A percentile compares a stretch with the other conserved stretches of the same genome.
These are phyloP conservation scores for Pseudonectria buxi DNA, from an alignment of 2,329 filamentous ascomycete genomes.

Conservation along the genomic window DNA sequence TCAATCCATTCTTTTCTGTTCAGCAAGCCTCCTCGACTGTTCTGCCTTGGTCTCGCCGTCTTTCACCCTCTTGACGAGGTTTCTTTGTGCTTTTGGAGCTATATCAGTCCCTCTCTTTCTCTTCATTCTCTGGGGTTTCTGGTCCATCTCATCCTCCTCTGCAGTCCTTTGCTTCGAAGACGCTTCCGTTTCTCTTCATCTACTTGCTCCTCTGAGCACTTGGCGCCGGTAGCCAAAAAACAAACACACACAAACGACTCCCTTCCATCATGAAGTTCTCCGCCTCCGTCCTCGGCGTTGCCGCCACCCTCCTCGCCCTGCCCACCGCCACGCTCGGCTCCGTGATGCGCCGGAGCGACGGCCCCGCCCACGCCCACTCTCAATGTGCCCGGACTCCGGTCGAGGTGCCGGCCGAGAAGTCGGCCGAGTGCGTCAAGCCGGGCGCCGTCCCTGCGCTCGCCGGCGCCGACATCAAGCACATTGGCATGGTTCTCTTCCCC, in stretches of 20 bases:
- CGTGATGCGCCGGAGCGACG: too few species aligned
- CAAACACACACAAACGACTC: background rate
- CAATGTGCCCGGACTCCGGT: background rate
- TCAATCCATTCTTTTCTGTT: too few species aligned
- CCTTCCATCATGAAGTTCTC: conserved; percentile 15
- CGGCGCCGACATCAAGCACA: conserved; percentile 22
- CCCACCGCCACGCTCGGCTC: conserved; percentile 5
- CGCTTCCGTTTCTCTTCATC: too few species aligned
- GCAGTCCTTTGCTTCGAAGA: too few species aligned
- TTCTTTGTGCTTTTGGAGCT: too few species aligned
- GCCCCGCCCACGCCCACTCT: background rate
- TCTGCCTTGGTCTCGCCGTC: too few species aligned
- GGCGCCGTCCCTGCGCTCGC: conserved; percentile 14
- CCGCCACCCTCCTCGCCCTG: conserved; percentile 5
- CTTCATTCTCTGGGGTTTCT: background rate
- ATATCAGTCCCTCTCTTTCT: background rate
- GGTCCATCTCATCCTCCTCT: too few species aligned
- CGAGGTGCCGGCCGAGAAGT: conserved; percentile 1
- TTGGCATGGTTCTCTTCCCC: conserved; percentile 38
- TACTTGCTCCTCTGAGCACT: background rate
- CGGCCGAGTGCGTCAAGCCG: conserved; percentile 13
- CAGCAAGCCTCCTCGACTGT: too few species aligned
- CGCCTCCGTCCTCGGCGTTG: conserved; percentile 5
- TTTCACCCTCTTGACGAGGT: too few species aligned
- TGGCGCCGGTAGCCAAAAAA: conserved; percentile 3